Conservation (phyloP, 2,329 filamentous ascomycete species). For the Coniochaeta sp. region DNA sequence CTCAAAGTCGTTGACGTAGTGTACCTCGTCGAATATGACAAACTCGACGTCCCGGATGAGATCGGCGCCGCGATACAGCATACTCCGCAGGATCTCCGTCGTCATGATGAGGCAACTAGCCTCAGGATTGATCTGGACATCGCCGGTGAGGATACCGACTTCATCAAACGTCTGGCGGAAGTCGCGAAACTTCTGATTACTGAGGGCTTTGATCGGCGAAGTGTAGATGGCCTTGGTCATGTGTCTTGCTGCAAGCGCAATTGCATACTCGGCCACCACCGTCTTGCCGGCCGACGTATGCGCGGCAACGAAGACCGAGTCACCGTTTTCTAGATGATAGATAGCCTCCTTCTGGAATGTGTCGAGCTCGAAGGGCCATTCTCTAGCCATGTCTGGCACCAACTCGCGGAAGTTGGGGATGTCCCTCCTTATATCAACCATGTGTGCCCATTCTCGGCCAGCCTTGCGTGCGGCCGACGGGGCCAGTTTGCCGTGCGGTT, state of each 20-base stretch:
- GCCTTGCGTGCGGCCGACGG: conserved; percentile 64
- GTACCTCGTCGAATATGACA: conserved; percentile 97
- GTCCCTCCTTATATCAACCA: conserved; percentile 90
- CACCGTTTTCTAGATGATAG: conserved; percentile 91
- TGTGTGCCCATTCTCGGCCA: conserved; percentile 91
- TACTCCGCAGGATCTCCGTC: conserved; percentile 93
- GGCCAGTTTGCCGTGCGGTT: conserved; percentile 71
- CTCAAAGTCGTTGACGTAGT: conserved; percentile 96
- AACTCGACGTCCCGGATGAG: conserved; percentile 96
- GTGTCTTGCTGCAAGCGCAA: conserved; percentile 90
- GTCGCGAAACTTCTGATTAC: conserved; percentile 97
- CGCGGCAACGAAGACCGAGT: conserved; percentile 95
- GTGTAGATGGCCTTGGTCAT: conserved; percentile 99
- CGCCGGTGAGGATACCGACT: conserved; percentile 92
- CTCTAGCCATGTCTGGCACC: conserved; percentile 90
- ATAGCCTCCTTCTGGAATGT: conserved; percentile 98
- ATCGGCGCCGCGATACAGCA: conserved; percentile 95
- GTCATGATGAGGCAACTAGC: conserved; percentile 99
- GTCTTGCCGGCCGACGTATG: conserved; percentile 98
- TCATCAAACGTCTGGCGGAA: conserved; percentile 88
- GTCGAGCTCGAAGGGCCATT: conserved; percentile 96
- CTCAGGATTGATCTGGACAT: conserved; percentile 96
- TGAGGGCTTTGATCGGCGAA: conserved; percentile 94
- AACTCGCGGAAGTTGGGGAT: conserved; percentile 92
- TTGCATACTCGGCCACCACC: conserved; percentile 95